Evolutionary conservation across 768 basidiomycete species (phyloP).

Genomic region (Tulasnella sp.): DNA sequence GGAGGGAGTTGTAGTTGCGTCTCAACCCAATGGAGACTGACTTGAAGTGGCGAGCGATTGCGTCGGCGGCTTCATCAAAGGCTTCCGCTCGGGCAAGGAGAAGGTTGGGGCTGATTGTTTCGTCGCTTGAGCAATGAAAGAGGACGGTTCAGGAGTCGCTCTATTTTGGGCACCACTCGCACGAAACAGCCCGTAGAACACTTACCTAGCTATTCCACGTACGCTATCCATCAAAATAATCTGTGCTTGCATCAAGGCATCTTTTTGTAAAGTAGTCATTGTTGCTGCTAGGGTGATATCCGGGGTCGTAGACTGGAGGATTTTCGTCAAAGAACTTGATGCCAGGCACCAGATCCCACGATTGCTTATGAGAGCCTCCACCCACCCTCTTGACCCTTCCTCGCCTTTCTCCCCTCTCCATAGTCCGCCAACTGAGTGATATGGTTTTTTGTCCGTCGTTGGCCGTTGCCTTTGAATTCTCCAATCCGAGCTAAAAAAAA

Average conservation of each 20-base stretch:
- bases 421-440: too few relatives aligned
- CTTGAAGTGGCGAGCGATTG: background rate
- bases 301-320: too few relatives aligned
- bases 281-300: constrained; percentile 38
- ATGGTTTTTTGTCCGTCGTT: too few relatives aligned
- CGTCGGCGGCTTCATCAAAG: background rate
- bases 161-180: too few relatives aligned
- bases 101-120: background rate
- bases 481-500: too few relatives aligned
- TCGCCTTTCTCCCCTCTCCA: too few relatives aligned
- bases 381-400: too few relatives aligned
- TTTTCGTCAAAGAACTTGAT: too few relatives aligned
- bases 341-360: too few relatives aligned
- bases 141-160: background rate
- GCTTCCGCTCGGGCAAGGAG: background rate
- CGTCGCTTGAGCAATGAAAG: background rate
- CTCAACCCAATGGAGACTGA: background rate
- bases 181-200: too few relatives aligned
- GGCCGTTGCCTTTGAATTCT: too few relatives aligned
- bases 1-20: background rate
- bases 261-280: background rate
- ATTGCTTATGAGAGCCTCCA: too few relatives aligned
- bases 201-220: background rate
- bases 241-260: background rate
- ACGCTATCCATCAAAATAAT: background rate